Percentiles rank a stretch among this genome's conserved stretches.
These are phyloP conservation scores for Skeletonema marinoi DNA, from an alignment of 108 stramenopile species.

Conservation along the genomic window DNA sequence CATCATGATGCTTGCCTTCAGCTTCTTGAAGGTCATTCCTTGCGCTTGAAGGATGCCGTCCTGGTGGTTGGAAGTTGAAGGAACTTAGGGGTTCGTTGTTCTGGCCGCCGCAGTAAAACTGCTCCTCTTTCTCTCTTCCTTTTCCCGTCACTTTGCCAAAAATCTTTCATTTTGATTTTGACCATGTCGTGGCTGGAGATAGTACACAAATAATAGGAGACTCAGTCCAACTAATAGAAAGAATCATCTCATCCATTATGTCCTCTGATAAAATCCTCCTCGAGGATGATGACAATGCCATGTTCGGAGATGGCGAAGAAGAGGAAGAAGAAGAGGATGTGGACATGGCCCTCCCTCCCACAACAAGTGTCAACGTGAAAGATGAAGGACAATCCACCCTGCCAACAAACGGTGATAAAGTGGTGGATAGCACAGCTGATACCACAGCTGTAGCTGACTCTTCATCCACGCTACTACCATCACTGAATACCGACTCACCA, in stretches of 20 bases:
- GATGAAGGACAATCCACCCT: constrained; percentile 4
- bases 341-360: constrained; percentile 2
- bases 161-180: too few relatives aligned
- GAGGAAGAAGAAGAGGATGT: constrained; percentile 47
- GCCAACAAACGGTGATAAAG: constrained; percentile 5
- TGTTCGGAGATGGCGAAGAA: constrained; percentile 47
- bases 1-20: too few relatives aligned
- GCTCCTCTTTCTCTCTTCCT: too few relatives aligned
- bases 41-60: too few relatives aligned
- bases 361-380: constrained; percentile 12
- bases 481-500: constrained; percentile 20
- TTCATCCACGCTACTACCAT: not conserved
- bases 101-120: too few relatives aligned
- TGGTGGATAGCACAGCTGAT: not conserved
- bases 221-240: not conserved
- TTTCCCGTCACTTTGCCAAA: too few relatives aligned
- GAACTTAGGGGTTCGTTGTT: too few relatives aligned
- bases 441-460: not conserved
- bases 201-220: not conserved
- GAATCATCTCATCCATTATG: not conserved
- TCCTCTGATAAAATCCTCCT: constrained; percentile 25
- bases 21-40: too few relatives aligned
- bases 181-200: too few relatives aligned
- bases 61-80: too few relatives aligned
- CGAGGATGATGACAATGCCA: constrained; percentile 37